Evolutionary conservation across 306 rosid species (phyloP), one percentile per base, ranked within the genome.

Genomic region (Cajanus cajan): DNA sequence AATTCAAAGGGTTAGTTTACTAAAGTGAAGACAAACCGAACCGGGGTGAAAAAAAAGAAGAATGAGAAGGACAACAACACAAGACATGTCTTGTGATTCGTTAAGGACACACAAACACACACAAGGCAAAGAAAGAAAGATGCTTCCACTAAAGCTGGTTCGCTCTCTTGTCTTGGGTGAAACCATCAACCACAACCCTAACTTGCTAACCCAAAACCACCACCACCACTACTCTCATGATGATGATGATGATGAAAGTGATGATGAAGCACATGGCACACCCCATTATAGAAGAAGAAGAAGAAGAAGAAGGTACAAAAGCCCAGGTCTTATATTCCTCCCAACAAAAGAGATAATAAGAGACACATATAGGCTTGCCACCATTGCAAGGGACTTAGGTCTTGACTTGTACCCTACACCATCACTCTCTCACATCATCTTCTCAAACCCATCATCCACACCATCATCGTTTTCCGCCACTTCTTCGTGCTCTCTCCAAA

Each of bases 141-240:
- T 90, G 94, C 90, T 90, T 55, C 88, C 94, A 6, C 80, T 90
- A 71, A 90, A 90, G 89, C 88, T 90, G 86, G 86, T 86, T 44
- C 92, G 92, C 14, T 86, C 92, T 77, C 86, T 85, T 12, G 87
- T 90, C 6, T 71, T 90, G 1, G 90, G 90, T 0, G 89, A 86
- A 73, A 54, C 87, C 86, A 81, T 90, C 28, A 83, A 86, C 88
- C 74, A 77, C 65, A 84, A 77, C 62, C 82, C 89, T 69, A 74
- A 73, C 48, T 59, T 81, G 21, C 85, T 73, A 8, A 37, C 63
- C 58, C 81, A 67, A 52, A 64, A 68, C 33, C 75, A 72, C 0
- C 55, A 14, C 48, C 50, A 21, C 6, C 8, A 5, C 63, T 28
- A 47, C 41, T 8, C 8, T 5, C n/a, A 50, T 1, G 24, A 54